These are phyloP conservation scores for Nicotiana benthamiana DNA, from an alignment of 257 asterid genomes.

Conservation along the genomic window DNA sequence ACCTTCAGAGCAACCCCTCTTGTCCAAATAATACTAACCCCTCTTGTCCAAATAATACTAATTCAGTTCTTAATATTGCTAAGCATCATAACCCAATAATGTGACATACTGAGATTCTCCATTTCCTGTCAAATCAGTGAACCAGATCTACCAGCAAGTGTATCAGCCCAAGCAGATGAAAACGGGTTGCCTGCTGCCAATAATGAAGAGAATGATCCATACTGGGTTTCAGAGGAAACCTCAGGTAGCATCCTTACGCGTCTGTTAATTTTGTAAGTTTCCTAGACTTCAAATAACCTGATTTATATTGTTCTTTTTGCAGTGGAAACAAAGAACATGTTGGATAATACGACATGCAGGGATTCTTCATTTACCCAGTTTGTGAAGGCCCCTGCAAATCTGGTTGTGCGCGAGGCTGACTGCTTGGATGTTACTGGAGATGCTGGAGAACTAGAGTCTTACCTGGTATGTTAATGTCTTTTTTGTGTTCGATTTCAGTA, in stretches of 20 bases:
- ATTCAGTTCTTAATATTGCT: background rate
- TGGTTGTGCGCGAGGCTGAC: conserved; percentile 95
- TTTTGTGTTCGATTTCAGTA: background rate
- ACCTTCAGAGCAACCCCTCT: too few relatives aligned
- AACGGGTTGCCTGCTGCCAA: conserved; percentile 27
- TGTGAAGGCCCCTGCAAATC: conserved; percentile 81
- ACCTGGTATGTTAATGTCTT: conserved; percentile 53
- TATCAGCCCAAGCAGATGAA: conserved; percentile 36
- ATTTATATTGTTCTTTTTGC: conserved; percentile 23
- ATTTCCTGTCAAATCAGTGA: conserved; percentile 35
- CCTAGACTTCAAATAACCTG: background rate
- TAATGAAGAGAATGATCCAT: conserved; percentile 32
- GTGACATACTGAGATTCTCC: background rate
- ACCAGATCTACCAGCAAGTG: conserved; percentile 42
- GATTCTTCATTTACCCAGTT: conserved; percentile 35
- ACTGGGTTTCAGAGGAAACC: conserved; percentile 77
- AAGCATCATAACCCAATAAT: background rate
- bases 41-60: background rate
- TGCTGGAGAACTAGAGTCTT: conserved; percentile 90
- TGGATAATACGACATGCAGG: conserved; percentile 38
- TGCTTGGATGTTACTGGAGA: conserved; percentile 75
- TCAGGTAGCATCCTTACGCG: conserved; percentile 42
- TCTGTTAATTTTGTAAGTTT: conserved; percentile 11
- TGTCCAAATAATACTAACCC: too few relatives aligned
- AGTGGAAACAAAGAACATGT: conserved; percentile 66